Evolutionary conservation across 164 flowering plant genomes (phyloP).

Genomic region (Magnolia officinalis): DNA sequence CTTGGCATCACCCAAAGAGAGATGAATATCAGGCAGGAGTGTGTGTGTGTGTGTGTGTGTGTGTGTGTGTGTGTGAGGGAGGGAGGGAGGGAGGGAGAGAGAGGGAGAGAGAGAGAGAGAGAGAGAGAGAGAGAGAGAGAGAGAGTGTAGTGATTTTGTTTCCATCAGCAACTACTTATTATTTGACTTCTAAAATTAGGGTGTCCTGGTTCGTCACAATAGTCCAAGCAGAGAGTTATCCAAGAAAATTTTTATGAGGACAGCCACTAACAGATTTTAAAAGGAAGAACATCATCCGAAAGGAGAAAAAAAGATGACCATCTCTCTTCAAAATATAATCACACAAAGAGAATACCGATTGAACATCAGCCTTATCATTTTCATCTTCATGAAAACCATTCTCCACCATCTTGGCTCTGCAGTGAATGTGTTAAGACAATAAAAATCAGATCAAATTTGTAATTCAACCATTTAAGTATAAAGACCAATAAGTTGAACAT

Average conservation of each 20-base stretch:
- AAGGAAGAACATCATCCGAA: background rate
- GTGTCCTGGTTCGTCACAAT: background rate
- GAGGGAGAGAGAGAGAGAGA: no score
- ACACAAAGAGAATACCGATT: slow-evolving; percentile 1
- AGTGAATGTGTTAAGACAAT: background rate
- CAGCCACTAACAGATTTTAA: background rate
- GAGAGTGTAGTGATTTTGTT: background rate
- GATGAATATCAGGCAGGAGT: no score
- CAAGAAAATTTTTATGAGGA: background rate
- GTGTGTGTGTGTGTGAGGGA: no score
- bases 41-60: no score
- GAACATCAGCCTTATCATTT: slow-evolving; percentile 7
- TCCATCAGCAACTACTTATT: background rate
- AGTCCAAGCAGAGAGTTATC: background rate
- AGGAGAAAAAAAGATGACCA: background rate
- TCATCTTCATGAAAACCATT: slow-evolving; percentile 14
- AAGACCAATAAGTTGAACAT: background rate
- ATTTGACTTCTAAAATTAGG: background rate
- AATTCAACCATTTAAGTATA: background rate
- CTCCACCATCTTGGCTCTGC: slow-evolving; percentile 13
- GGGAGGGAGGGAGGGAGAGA: no score
- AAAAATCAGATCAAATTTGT: background rate
- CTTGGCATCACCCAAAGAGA: background rate
- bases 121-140: no score
- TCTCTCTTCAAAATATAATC: background rate